phyloP scores from a whole-genome alignment of 23 red algal genomes.

The Gracilaria vermiculophylla region DNA sequence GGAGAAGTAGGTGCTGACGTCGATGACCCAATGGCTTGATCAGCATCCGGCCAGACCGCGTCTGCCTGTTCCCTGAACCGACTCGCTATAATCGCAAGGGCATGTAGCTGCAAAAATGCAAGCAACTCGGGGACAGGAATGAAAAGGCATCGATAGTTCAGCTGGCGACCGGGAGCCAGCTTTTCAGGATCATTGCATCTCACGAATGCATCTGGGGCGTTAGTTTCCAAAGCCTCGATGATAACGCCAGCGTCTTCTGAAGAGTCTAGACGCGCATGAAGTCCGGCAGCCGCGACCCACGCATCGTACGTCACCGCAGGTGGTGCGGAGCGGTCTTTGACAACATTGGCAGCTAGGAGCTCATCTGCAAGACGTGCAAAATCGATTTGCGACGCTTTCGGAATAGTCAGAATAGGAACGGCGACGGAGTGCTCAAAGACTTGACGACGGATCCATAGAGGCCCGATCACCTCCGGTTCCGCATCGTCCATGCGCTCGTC shows the following conservation, averaged over 20 bases:
- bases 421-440: conserved; percentile 75
- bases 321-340: neutral
- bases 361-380: conserved; percentile 52
- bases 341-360: conserved; percentile 25
- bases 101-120: conserved; percentile 58
- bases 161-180: conserved; percentile 32
- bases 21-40: neutral
- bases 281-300: conserved; percentile 53
- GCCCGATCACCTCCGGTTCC: conserved; percentile 55
- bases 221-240: conserved; percentile 73
- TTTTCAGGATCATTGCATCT: conserved; percentile 38
- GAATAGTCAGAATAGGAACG: conserved; percentile 49
- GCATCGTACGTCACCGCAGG: conserved; percentile 72
- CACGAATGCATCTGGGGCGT: conserved; percentile 62
- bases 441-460: conserved; percentile 76
- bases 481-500: conserved; percentile 63
- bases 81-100: conserved; percentile 45
- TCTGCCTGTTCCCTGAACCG: conserved; percentile 63
- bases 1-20: neutral
- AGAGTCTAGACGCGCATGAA: conserved; percentile 59
- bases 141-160: conserved; percentile 35
- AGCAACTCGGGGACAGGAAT: conserved; percentile 73
- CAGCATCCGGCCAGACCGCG: conserved; percentile 66
- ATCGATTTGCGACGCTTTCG: conserved; percentile 63
- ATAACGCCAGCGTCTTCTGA: conserved; percentile 66